Base-by-base conservation (phyloP, 83 land plant genomes). In the Larix sibirica region DNA sequence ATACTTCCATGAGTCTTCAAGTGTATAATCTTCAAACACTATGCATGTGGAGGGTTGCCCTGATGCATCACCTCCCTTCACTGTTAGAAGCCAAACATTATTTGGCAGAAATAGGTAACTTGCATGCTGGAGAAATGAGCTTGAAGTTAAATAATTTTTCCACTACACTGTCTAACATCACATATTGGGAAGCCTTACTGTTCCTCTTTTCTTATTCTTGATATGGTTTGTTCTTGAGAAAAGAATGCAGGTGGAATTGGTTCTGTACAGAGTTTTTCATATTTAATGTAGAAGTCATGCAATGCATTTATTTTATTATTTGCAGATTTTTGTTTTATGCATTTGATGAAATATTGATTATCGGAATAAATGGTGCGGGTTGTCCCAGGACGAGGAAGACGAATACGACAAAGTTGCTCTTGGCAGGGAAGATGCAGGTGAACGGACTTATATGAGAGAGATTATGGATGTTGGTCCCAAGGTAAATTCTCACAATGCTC, bases 351-450 rank as follows among this genome's bases (percentile, higher is more conserved):
- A 44, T 42, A 50, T n/a, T 47, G 14, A 73, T 21, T 44, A 40
- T 71, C 9, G n/a, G 21, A 42, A 73, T 73, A 44, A n/a, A n/a
- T 73, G 14, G 23, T 73, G 14, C 9, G 58, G 18, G 4, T 82
- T 64, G 3, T 89, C 80, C 12, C 90, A 96, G 98, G 99, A 93
- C 33, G 99, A 97, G 83, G 99, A 97, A 89, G 99, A 97, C 89
- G 93, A 91, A 80, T 93, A 80, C 79, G 99, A 97, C 81, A 94
- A 92, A 84, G 90, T 88, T 65, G 99, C 99, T 76, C 81, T 89
- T n/a, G 93, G 95, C 68, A 81, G 63, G 76, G 93, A 95, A 78
- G 84, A 86, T 13, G 77, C 77, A 74, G 90, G 81, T 9, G 98
- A 95, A 14, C 88, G 93, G 56, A 66, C 95, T 38, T 95, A 89